Base-by-base conservation (phyloP, 108 stramenopile species). In the Conticribra weissflogii region DNA sequence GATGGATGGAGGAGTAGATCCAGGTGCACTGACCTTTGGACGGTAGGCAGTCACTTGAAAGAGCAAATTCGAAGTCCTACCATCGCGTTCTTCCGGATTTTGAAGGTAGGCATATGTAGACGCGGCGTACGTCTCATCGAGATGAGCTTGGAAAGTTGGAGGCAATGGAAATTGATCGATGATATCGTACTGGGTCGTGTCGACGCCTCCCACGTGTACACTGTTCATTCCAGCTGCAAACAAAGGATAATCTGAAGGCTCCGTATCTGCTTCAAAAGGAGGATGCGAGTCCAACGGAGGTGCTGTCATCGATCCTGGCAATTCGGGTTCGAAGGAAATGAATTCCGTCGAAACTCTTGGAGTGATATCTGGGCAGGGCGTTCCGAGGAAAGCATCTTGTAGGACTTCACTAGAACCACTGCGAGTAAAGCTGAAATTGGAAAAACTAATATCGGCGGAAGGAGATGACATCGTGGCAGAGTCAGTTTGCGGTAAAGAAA, bases 41-140 rank as follows among this genome's bases (percentile, higher is more conserved):
- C 58, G 74, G 48, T 68, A 76, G 59, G 66, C 60, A 3, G 74
- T 68, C 3, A 76, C 54, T 68, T 68, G 59, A 45, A 60, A 67
- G 32, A 76, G 56, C 22, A 68, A 44, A 28, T 63, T 54, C 19
- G 54, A 59, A 7, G 45, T 48, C 30, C 24, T 30, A 16, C 21
- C 44, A 55, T 30, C 21, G 5, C 29, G 27, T 21, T 57, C 63
- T 29, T 51, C 27, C 16, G 3, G 56, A 50, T 32, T 19, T 28
- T 47, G 30, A 17, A 54, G 63, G 33, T 65, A 71, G 0, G 62
- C 22, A 25, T 62, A 45, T 29, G 72, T 70, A 0, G 76, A 77
- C 16, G 62, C 76, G 17, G 76, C 58, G 41, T 70, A 69, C 21
- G 76, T 77, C 57, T 77, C 76, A 47, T 77, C 76, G 18, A 77